phyloP scores from a whole-genome alignment of 306 rosid species.

The Amphicarpaea edgeworthii region DNA sequence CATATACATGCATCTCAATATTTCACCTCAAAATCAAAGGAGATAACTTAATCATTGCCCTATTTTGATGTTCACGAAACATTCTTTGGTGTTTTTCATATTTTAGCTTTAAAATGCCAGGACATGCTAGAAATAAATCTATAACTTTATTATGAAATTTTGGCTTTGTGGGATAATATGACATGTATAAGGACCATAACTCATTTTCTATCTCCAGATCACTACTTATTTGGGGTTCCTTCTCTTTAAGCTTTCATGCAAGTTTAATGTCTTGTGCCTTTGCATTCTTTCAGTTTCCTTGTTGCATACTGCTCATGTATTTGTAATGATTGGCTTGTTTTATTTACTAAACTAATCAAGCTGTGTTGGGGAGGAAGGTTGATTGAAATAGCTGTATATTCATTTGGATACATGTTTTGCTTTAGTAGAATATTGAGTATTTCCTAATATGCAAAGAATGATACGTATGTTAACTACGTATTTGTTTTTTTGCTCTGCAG shows the following conservation, averaged over 20 bases:
- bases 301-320: background rate
- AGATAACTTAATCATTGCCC: background rate
- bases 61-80: background rate
- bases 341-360: background rate
- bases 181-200: background rate
- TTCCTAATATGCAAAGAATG: too few species aligned
- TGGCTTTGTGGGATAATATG: background rate
- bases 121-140: slow-evolving; percentile 1
- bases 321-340: background rate
- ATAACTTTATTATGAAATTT: background rate
- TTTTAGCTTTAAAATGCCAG: slow-evolving; percentile 13
- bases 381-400: background rate
- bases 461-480: background rate
- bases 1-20: background rate
- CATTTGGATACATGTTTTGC: background rate
- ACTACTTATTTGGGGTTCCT: background rate
- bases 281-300: background rate
- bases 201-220: background rate
- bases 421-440: too few species aligned
- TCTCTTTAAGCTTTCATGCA: background rate
- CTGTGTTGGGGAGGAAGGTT: slow-evolving; percentile 1
- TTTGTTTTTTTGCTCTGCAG: slow-evolving; percentile 52
- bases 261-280: background rate
- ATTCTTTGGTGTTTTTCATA: background rate
- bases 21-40: background rate